These are phyloP conservation scores for Penicillium sp. DNA, from an alignment of 2,329 filamentous ascomycete genomes.

Conservation along the genomic window DNA sequence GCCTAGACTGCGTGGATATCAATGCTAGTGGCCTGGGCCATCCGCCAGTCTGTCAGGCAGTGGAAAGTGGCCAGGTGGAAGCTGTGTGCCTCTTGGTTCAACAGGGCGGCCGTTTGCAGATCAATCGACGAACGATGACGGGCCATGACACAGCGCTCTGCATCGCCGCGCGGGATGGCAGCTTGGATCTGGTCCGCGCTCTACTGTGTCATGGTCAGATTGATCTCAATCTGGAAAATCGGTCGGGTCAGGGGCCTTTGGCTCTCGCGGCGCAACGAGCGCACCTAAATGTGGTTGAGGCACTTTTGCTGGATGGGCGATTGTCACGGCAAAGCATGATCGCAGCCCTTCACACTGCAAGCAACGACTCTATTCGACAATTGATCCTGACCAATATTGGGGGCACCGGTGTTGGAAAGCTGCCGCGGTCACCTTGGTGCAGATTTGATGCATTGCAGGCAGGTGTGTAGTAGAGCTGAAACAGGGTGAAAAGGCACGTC, in stretches of 20 bases:
- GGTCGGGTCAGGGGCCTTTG: neutral
- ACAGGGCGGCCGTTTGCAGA: neutral
- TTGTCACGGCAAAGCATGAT: neutral
- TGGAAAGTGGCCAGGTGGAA: neutral
- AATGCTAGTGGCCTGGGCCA: slow-evolving; percentile 1
- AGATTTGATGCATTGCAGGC: neutral
- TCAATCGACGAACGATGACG: neutral
- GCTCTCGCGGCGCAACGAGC: neutral
- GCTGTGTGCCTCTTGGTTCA: neutral
- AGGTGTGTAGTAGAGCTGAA: neutral
- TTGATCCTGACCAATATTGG: neutral
- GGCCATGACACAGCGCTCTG: neutral
- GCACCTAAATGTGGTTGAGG: neutral
- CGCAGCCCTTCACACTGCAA: neutral
- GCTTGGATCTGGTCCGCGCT: neutral
- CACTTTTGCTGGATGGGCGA: neutral
- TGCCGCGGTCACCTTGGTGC: neutral
- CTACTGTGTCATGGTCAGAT: neutral
- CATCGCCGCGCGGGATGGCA: slow-evolving; percentile 1
- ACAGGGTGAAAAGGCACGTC: too few relatives aligned
- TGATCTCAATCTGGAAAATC: neutral
- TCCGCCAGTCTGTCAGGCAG: neutral
- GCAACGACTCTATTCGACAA: neutral
- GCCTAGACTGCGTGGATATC: neutral
- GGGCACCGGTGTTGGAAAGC: neutral